Evolutionary conservation across 208 protist genomes (phyloP), one percentile per base, ranked within the genome.

Genomic region (Leishmania guyanensis): DNA sequence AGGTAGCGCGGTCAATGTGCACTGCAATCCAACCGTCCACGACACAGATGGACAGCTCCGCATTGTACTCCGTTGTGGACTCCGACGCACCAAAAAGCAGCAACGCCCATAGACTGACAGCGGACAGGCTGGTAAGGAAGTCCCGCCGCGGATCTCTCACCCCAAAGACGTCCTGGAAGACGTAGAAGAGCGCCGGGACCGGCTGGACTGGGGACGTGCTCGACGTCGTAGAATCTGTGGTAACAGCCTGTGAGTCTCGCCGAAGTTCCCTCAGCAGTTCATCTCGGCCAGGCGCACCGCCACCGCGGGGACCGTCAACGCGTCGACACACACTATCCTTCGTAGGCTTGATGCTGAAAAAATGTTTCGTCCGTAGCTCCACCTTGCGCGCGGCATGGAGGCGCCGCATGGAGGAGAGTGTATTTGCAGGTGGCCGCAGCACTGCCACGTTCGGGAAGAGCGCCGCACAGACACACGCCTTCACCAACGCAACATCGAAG

Each of bases 361-460:
- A 88, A 33, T 88, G 81, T 58, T 89, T 85, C 9, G 90, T 97
- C 60, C 88, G 86, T 82, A 97, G 88, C n/a, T 85, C 69, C 33
- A 95, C 76, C 73, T 88, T 92, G 39, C 78, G 80, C 16, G 75
- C 65, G 53, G 46, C 54, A 3, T 56, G 8, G 51, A 36, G 50
- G 9, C 53, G 75, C 36, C 64, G 60, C 74, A 43, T 14, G 9
- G 46, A 33, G 16, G 80, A 56, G 20, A 85, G 80, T 5, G 84
- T 58, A n/a, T 80, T 69, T 14, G 86, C 64, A 1, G 79, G 75
- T 1, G 87, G 84, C 71, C 95, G 90, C n/a, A 94, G 83, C 65
- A 97, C 85, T 17, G 95, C 95, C n/a, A 98, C 86, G 77, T 98
- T 93, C 43, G 95, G 95, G 58, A 93, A 97, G 50, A 98, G 83